Evolutionary conservation across 805 yeast genomes (phyloP).

Genomic region (Schwanniomyces pseudopolymorphus): DNA sequence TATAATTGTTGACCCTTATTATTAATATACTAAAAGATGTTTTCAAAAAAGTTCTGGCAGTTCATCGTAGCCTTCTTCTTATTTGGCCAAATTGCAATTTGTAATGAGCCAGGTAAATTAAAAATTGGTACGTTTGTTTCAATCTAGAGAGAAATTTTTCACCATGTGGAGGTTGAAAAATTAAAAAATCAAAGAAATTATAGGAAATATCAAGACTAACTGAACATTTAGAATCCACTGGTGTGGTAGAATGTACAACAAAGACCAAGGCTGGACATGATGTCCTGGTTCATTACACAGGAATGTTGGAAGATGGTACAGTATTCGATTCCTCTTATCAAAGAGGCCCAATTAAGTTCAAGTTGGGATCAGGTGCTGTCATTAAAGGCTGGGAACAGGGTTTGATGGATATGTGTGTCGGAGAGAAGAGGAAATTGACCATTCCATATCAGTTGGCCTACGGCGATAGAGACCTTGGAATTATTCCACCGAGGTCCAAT

Average conservation of each 20-base stretch:
- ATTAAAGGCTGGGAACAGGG: slow-evolving; percentile 94
- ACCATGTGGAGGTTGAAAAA: neutral
- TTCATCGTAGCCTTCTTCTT: neutral
- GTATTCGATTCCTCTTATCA: slow-evolving; percentile 72
- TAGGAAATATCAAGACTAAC: slow-evolving; percentile 1
- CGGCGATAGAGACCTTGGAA: slow-evolving; percentile 75
- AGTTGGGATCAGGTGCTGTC: slow-evolving; percentile 77
- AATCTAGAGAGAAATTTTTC: neutral
- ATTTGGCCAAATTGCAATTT: slow-evolving; percentile 3
- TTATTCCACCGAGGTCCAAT: slow-evolving; percentile 76
- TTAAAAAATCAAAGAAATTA: neutral
- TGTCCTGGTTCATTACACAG: slow-evolving; percentile 78
- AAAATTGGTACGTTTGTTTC: slow-evolving; percentile 23
- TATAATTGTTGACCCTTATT: neutral
- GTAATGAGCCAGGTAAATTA: slow-evolving; percentile 13
- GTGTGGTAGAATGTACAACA: slow-evolving; percentile 48
- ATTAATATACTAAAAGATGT: neutral
- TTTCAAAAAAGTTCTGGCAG: neutral
- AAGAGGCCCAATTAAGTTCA: slow-evolving; percentile 72
- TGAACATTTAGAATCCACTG: neutral
- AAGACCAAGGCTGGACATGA: slow-evolving; percentile 65
- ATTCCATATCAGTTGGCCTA: slow-evolving; percentile 81
- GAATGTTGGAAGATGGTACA: slow-evolving; percentile 63
- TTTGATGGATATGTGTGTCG: slow-evolving; percentile 72
- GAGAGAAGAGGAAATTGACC: slow-evolving; percentile 75